These are phyloP conservation scores for Ascochyta koolunga DNA, from an alignment of 2,329 filamentous ascomycete genomes.

Conservation along the genomic window DNA sequence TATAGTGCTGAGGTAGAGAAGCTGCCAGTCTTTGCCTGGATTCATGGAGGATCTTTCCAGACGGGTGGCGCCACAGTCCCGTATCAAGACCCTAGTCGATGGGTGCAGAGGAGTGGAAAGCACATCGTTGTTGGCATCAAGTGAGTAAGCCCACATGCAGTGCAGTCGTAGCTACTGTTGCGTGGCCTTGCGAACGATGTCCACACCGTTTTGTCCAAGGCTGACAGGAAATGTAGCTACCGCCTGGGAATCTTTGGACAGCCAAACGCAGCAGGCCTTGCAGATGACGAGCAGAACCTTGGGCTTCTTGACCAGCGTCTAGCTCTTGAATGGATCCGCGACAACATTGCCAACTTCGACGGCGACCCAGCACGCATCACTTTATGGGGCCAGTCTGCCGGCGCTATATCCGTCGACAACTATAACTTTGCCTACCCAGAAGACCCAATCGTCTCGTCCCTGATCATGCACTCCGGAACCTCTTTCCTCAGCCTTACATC, in stretches of 20 bases:
- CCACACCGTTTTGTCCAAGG: background rate
- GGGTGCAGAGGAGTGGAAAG: conserved; percentile 44
- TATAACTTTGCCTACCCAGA: conserved; percentile 57
- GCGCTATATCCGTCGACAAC: conserved; percentile 52
- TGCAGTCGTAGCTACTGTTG: background rate
- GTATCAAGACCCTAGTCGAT: conserved; percentile 39
- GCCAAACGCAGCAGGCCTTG: conserved; percentile 43
- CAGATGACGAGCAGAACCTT: conserved; percentile 42
- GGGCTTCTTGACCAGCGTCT: conserved; percentile 50
- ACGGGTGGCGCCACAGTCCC: conserved; percentile 54
- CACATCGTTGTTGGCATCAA: conserved; percentile 45
- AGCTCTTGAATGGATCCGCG: conserved; percentile 47
- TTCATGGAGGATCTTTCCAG: conserved; percentile 56
- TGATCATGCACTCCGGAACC: conserved; percentile 38
- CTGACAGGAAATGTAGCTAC: conserved; percentile 24
- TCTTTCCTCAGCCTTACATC: conserved; percentile 18
- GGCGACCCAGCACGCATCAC: conserved; percentile 47
- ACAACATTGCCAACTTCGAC: conserved; percentile 48
- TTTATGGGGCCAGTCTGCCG: conserved; percentile 50
- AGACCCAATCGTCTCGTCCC: conserved; percentile 53
- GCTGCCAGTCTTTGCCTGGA: conserved; percentile 56
- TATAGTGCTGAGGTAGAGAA: conserved; percentile 18
- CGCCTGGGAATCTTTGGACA: conserved; percentile 51
- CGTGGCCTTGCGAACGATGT: background rate
- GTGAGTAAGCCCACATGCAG: conserved; percentile 27